A percentile compares a stretch with the other conserved stretches of the same genome.
Evolutionary conservation across 306 rosid species (phyloP).

Genomic region (Vicia villosa): DNA sequence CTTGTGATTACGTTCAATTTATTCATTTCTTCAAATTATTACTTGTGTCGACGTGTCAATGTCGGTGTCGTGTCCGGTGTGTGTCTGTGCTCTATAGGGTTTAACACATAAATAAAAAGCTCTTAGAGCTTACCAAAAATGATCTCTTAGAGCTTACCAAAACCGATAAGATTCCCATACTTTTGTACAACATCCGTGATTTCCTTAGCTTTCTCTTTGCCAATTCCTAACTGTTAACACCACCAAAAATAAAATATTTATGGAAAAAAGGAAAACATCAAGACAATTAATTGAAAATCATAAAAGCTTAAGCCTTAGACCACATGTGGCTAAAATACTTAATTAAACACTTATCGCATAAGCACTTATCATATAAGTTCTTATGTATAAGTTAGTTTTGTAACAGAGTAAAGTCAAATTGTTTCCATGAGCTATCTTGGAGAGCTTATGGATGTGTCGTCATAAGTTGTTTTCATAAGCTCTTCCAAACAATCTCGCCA

Average conservation of each 20-base stretch:
- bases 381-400: not conserved
- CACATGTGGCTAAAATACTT: not conserved
- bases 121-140: slow-evolving; percentile 53
- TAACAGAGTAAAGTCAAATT: not conserved
- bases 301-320: not conserved
- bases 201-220: slow-evolving; percentile 57
- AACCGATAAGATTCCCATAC: slow-evolving; percentile 67
- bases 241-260: slow-evolving; percentile 19
- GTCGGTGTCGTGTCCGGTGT: too few species aligned
- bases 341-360: not conserved
- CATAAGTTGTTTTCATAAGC: not conserved
- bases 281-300: slow-evolving; percentile 12
- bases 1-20: too few species aligned
- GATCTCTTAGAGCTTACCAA: slow-evolving; percentile 51
- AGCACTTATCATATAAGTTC: not conserved
- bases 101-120: slow-evolving; percentile 1
- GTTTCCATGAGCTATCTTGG: not conserved
- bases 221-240: slow-evolving; percentile 60
- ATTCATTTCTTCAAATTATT: too few species aligned
- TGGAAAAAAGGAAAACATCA: slow-evolving; percentile 1
- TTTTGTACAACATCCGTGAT: slow-evolving; percentile 57
- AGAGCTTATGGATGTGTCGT: not conserved
- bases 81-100: too few species aligned
- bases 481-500: not conserved
- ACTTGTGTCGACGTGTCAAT: too few species aligned